These are phyloP conservation scores for Verticillium nonalfalfae DNA, from an alignment of 2,329 filamentous ascomycete species.

Conservation along the genomic window DNA sequence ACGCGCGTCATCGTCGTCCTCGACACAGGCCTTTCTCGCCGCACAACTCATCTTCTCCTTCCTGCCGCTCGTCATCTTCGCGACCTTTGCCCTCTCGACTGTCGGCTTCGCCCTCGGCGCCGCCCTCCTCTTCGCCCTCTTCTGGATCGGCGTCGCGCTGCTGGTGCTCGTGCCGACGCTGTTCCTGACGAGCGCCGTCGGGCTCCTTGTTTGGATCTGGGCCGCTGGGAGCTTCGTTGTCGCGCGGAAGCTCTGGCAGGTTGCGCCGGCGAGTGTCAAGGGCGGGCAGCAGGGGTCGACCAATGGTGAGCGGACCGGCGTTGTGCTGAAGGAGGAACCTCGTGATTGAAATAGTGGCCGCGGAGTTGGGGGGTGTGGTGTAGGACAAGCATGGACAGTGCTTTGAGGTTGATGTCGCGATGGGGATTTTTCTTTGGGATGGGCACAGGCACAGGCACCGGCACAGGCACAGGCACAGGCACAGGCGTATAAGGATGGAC, in stretches of 20 bases:
- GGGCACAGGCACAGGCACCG: neutral
- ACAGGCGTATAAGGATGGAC: neutral
- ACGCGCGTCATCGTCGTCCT: neutral
- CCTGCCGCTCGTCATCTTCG: conserved; percentile 63
- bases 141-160: conserved; percentile 61
- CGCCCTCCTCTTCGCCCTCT: conserved; percentile 59
- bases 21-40: conserved; percentile 56
- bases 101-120: conserved; percentile 55
- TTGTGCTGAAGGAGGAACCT: neutral
- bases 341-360: neutral
- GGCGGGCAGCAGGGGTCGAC: neutral
- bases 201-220: conserved; percentile 62
- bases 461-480: neutral
- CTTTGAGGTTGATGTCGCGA: too few relatives aligned
- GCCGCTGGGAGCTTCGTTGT: conserved; percentile 52
- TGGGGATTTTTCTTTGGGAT: neutral
- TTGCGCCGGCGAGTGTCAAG: conserved; percentile 13
- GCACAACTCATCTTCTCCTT: conserved; percentile 59
- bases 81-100: conserved; percentile 57
- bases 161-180: conserved; percentile 63
- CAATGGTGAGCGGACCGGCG: neutral
- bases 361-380: neutral
- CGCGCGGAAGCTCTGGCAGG: conserved; percentile 38
- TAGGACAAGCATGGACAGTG: neutral
- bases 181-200: conserved; percentile 57